Base-by-base conservation (phyloP, 495 filamentous ascomycete species). In the Aspergillus nanangensis region DNA sequence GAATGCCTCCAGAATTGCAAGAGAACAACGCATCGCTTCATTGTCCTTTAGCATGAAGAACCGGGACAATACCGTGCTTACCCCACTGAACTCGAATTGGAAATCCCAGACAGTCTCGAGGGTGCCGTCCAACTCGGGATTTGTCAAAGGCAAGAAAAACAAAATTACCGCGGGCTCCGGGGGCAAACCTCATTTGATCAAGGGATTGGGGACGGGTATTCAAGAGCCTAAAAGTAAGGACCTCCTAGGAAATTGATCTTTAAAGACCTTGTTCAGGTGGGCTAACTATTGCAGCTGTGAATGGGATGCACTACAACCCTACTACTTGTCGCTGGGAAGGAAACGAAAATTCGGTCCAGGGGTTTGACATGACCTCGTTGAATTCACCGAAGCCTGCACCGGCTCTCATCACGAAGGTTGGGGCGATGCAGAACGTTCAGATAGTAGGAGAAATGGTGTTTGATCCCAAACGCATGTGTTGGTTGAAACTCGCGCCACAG, bases 391-490 rank as follows among this genome's bases (percentile, higher is more conserved):
- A 87, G 23, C 80, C 88, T 8, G 84, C 89, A 2, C 93, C 92
- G 0, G 90, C 90, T n/a, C 78, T 98, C 10, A 98, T 98, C 58
- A 87, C 88, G 44, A 93, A 95, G 57, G 83, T 93, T 50, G 81
- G 84, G 40, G 68, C 81, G 3, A 65, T 66, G 53, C 73, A 81
- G 33, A 90, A 87, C 48, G 86, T 95, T 10, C 92, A 96, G 67
- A 84, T 95, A 21, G 88, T 94, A 46, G 85, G 89, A 18, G 88
- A 86, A 52, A 98, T 98, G 93, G 83, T 98, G 19, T 98, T 97
- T 63, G 93, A 98, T 65, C 94, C 94, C 5, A 82, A 84, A 42
- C 87, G 86, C 42, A 98, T 96, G 91, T 88, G 87, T 62, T 96
- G 91, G 91, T 76, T 95, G 23, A 93, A 90, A 59, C 69, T 87